A percentile compares a stretch with the other conserved stretches of the same genome.
Evolutionary conservation across 1,139 yeast species (phyloP).

Genomic region (Saccharomycopsis hybrid): DNA sequence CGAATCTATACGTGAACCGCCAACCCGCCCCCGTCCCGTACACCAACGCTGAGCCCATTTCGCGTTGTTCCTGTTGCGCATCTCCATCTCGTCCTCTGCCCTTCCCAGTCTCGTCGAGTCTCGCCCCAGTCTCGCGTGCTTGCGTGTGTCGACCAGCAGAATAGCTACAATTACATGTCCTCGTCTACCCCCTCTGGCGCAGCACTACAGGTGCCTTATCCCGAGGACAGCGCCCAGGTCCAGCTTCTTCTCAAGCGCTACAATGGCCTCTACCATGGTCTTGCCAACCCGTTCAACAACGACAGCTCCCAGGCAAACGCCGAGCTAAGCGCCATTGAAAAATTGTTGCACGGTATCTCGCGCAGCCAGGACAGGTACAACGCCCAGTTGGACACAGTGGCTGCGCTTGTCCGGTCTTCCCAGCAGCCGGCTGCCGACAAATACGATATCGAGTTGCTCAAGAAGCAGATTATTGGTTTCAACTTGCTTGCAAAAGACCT

Average conservation of each 20-base stretch:
- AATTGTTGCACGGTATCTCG: conserved; percentile 29
- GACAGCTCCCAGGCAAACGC: neutral
- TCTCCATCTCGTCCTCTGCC: no score
- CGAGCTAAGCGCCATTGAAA: conserved; percentile 32
- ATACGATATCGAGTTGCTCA: conserved; percentile 48
- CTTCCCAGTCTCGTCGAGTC: no score
- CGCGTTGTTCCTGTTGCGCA: no score
- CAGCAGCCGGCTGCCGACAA: conserved; percentile 21
- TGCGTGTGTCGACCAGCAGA: no score
- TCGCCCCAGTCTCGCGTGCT: no score
- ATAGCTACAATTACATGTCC: no score
- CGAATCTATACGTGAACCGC: no score
- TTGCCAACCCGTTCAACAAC: conserved; percentile 6
- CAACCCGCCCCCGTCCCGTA: no score
- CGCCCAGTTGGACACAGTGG: conserved; percentile 28
- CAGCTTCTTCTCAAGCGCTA: conserved; percentile 16
- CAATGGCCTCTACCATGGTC: conserved; percentile 10
- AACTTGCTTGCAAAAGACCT: conserved; percentile 72
- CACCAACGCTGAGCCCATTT: no score
- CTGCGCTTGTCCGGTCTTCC: no score
- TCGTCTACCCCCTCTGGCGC: no score
- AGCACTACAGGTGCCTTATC: conserved; percentile 12
- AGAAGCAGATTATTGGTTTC: conserved; percentile 66
- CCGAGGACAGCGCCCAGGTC: conserved; percentile 14
- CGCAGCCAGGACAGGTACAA: conserved; percentile 33